These are phyloP conservation scores for Borealophlyctis nickersoniae DNA, from an alignment of 192 early-diverging fungal genomes.

Conservation along the genomic window DNA sequence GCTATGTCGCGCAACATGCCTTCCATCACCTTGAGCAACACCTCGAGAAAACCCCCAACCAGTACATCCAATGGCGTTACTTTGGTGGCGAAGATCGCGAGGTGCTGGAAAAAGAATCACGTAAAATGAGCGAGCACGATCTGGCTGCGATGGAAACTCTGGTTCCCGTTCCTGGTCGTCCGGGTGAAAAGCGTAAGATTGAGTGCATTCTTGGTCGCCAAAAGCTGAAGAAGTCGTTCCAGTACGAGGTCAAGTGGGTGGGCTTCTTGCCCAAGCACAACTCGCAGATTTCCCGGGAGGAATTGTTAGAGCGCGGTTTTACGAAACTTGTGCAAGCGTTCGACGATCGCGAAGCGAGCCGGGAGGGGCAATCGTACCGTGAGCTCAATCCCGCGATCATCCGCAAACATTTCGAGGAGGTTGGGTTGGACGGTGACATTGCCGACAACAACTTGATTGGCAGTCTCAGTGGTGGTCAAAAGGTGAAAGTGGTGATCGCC, in stretches of 20 bases:
- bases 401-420: constrained; percentile 71
- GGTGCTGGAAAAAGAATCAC: constrained; percentile 69
- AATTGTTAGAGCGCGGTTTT: constrained; percentile 67
- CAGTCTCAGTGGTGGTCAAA: constrained; percentile 75
- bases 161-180: constrained; percentile 44
- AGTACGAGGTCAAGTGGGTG: constrained; percentile 81
- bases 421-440: constrained; percentile 75
- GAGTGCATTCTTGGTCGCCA: constrained; percentile 55
- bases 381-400: constrained; percentile 63
- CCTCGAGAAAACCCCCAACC: constrained; percentile 68
- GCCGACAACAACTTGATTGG: constrained; percentile 66
- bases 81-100: constrained; percentile 73
- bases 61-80: constrained; percentile 83
- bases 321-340: constrained; percentile 73
- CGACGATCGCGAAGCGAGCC: constrained; percentile 71
- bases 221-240: constrained; percentile 76
- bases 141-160: constrained; percentile 57
- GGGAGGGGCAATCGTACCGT: constrained; percentile 67
- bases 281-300: constrained; percentile 68
- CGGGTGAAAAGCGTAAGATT: constrained; percentile 48
- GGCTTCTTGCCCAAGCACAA: constrained; percentile 66
- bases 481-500: constrained; percentile 82
- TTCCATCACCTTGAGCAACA: constrained; percentile 85
- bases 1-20: constrained; percentile 81
- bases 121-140: constrained; percentile 67